Conservation (phyloP, 352 stramenopile species). For the Phytophthora pinifolia region DNA sequence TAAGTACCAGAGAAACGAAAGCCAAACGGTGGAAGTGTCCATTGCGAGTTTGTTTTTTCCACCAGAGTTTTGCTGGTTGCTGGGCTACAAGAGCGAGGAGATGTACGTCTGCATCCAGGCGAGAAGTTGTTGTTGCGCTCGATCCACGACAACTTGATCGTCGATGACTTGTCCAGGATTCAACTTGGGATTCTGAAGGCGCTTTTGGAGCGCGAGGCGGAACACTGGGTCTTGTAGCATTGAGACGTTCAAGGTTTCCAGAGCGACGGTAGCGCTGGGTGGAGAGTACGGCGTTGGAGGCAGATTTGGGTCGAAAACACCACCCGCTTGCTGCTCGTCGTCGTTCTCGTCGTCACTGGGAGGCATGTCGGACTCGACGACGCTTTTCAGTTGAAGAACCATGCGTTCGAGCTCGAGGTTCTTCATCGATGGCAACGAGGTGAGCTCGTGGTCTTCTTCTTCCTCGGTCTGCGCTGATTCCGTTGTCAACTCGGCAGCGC, state of each 20-base stretch:
- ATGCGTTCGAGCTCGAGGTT: slow-evolving; percentile 79
- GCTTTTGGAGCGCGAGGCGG: slow-evolving; percentile 34
- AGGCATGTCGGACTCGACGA: slow-evolving; percentile 38
- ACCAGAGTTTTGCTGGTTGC: not conserved
- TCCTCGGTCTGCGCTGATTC: slow-evolving; percentile 6
- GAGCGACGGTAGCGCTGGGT: not conserved
- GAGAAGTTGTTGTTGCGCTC: slow-evolving; percentile 21
- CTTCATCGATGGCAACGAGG: slow-evolving; percentile 17
- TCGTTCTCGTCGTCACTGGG: slow-evolving; percentile 38
- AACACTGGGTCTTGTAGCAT: slow-evolving; percentile 48
- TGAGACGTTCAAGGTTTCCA: slow-evolving; percentile 18
- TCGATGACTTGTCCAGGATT: slow-evolving; percentile 10
- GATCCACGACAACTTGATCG: not conserved
- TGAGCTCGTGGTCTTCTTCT: slow-evolving; percentile 23
- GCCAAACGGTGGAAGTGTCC: too few species aligned
- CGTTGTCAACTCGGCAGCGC: not conserved
- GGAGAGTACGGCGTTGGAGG: slow-evolving; percentile 37
- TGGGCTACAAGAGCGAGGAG: slow-evolving; percentile 20
- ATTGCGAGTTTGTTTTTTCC: too few species aligned
- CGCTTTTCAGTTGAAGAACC: slow-evolving; percentile 71
- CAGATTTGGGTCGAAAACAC: slow-evolving; percentile 2
- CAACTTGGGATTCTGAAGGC: slow-evolving; percentile 13
- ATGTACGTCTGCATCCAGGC: slow-evolving; percentile 33
- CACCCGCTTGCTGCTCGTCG: slow-evolving; percentile 29
- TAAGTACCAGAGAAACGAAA: slow-evolving; percentile 31